Percentiles rank a stretch among this genome's conserved stretches.
Conservation (phyloP, 805 yeast species). For the Saccharomycopsis guyanensis region DNA sequence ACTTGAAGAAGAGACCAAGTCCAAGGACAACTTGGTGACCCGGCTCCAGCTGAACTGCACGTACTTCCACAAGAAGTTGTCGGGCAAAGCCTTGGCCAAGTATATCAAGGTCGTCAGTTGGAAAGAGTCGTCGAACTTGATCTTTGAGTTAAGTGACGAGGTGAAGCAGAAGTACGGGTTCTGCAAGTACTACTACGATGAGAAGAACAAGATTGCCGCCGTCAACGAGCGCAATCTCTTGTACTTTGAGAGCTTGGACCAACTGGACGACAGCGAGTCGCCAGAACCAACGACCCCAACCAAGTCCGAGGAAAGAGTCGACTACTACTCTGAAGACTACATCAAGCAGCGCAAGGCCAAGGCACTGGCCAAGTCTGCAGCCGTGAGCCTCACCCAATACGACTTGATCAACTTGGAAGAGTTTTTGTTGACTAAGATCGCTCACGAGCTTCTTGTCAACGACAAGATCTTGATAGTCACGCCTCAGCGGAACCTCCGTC, state of each 20-base stretch:
- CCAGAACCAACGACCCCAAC: not conserved
- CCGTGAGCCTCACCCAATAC: slow-evolving; percentile 25
- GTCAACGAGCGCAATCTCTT: slow-evolving; percentile 23
- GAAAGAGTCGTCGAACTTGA: slow-evolving; percentile 58
- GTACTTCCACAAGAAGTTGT: slow-evolving; percentile 35
- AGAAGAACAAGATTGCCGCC: slow-evolving; percentile 29
- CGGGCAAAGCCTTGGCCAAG: slow-evolving; percentile 30
- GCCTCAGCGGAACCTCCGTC: slow-evolving; percentile 55
- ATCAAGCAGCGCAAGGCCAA: slow-evolving; percentile 6
- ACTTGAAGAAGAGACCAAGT: slow-evolving; percentile 32
- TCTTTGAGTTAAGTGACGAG: slow-evolving; percentile 49
- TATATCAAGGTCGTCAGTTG: slow-evolving; percentile 48
- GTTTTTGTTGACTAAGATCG: slow-evolving; percentile 56
- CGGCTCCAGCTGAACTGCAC: slow-evolving; percentile 35
- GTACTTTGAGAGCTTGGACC: slow-evolving; percentile 1
- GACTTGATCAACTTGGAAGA: slow-evolving; percentile 43
- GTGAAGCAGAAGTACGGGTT: slow-evolving; percentile 37
- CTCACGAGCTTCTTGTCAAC: slow-evolving; percentile 44
- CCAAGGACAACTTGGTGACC: slow-evolving; percentile 31
- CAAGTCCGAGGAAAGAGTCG: slow-evolving; percentile 11
- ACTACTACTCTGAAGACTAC: slow-evolving; percentile 18
- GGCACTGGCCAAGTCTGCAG: slow-evolving; percentile 1
- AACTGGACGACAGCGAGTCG: not conserved
- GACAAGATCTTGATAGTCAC: slow-evolving; percentile 51
- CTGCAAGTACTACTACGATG: slow-evolving; percentile 32